Base-by-base conservation (phyloP, 805 yeast species). In the Yarrowia hollandica region DNA sequence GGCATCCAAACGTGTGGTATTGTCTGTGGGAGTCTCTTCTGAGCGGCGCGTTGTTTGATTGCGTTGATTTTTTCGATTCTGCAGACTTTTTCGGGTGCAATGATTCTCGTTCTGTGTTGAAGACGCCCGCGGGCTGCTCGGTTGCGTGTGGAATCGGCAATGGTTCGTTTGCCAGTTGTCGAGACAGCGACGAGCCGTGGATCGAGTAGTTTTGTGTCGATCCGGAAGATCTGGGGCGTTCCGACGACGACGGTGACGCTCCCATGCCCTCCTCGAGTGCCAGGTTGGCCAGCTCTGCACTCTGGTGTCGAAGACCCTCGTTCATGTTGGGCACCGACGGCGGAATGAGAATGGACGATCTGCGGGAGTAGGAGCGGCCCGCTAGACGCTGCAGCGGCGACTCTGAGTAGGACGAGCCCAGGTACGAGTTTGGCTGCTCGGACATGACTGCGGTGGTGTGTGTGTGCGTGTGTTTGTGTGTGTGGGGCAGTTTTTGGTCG, bases 321-420 rank as follows among this genome's bases (percentile, higher is more conserved):
- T 55, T 38, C 38, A 39, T 33, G 33, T 31, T 38, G 50, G 59
- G 59, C 16, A 41, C 50, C 18, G 48, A 28, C 12, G 58, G 44
- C 10, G 48, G 41, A 8, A 33, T 9, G 30, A 30, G 22, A 30
- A 55, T 39, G n/a, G 58, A 52, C 34, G 42, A 15, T 37, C 58
- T 35, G 7, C 58, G 44, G 11, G 58, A 52, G 28, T 52, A 52
- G 21, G 58, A 35, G 23, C 58, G 44, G 14, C 58, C 58, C 3
- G 35, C 22, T 5, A 52, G 23, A n/a, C 58, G 58, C 58, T 52
- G 58, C 21, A 52, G 44, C 15, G 58, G 58, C 42, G 44, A 35
- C 35, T 52, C 58, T 19, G 58, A 52, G 26, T 25, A 52, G 11
- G 58, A 52, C 19, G 58, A 52, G 42, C 58, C 58, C 34, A 52